These are phyloP conservation scores for Penicillium cataractarum DNA, from an alignment of 495 filamentous ascomycete species.

Conservation along the genomic window DNA sequence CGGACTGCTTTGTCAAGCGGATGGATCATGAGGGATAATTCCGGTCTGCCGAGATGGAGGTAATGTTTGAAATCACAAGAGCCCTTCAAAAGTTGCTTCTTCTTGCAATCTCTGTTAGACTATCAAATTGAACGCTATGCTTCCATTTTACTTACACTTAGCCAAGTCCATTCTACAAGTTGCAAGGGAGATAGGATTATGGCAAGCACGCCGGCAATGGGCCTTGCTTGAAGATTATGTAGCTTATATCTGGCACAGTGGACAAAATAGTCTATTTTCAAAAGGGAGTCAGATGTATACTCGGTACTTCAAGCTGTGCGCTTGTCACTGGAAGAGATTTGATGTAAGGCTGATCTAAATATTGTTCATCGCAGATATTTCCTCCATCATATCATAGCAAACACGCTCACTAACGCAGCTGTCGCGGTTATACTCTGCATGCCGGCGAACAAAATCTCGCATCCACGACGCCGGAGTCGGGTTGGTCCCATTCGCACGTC, in stretches of 20 bases:
- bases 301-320: too few relatives aligned
- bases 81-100: not conserved
- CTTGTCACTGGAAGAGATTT: too few relatives aligned
- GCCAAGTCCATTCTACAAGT: not conserved
- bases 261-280: too few relatives aligned
- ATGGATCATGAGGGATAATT: not conserved
- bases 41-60: not conserved
- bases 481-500: not conserved
- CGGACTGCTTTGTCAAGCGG: slow-evolving; percentile 21
- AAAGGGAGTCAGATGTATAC: too few relatives aligned
- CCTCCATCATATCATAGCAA: slow-evolving; percentile 2
- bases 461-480: not conserved
- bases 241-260: too few relatives aligned
- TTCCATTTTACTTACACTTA: not conserved
- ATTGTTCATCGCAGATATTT: not conserved
- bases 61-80: not conserved
- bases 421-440: not conserved
- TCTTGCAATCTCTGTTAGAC: not conserved
- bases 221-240: too few relatives aligned
- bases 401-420: not conserved
- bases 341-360: too few relatives aligned
- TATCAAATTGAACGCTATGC: not conserved
- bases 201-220: not conserved
- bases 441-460: not conserved
- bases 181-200: too few relatives aligned